Percentiles rank a stretch among this genome's conserved stretches.
These are phyloP conservation scores for Drechmeria coniospora DNA, from an alignment of 2,329 filamentous ascomycete species.

Conservation along the genomic window DNA sequence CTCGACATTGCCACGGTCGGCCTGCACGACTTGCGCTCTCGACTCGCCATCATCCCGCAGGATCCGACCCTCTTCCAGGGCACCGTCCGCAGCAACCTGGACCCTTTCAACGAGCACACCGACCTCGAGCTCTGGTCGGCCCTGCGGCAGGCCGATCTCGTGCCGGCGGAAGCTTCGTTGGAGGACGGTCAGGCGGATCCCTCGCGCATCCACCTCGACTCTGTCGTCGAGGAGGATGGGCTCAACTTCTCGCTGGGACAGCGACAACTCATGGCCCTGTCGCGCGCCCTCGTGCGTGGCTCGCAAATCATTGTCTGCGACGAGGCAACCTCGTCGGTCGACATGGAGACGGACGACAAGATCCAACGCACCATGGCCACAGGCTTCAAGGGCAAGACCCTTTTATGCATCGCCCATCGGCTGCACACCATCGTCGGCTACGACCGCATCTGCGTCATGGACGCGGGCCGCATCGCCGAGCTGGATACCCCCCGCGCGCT, in stretches of 20 bases:
- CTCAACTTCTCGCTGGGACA: constrained; percentile 93
- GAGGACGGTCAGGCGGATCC: constrained; percentile 63
- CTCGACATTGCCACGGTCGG: constrained; percentile 58
- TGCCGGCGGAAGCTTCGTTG: constrained; percentile 44
- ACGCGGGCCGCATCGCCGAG: constrained; percentile 74
- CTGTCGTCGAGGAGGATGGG: constrained; percentile 79
- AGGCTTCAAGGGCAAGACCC: constrained; percentile 72
- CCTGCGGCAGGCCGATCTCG: constrained; percentile 60
- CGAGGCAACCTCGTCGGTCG: constrained; percentile 83
- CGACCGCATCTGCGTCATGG: constrained; percentile 95
- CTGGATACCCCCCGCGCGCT: constrained; percentile 61
- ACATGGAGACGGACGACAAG: constrained; percentile 94
- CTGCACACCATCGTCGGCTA: constrained; percentile 87
- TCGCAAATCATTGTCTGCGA: constrained; percentile 93
- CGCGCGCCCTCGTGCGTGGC: constrained; percentile 73
- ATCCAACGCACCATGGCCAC: constrained; percentile 79
- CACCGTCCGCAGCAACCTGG: constrained; percentile 64
- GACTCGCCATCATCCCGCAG: constrained; percentile 70
- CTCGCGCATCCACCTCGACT: constrained; percentile 65
- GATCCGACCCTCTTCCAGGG: constrained; percentile 73
- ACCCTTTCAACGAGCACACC: constrained; percentile 65
- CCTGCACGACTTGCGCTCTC: constrained; percentile 58
- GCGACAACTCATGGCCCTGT: constrained; percentile 87
- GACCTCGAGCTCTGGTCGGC: constrained; percentile 68
- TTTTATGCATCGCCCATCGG: constrained; percentile 85